Evolutionary conservation across 1,139 yeast genomes (phyloP), one percentile per base, ranked within the genome.

Genomic region (Saccharomyces hybrid): DNA sequence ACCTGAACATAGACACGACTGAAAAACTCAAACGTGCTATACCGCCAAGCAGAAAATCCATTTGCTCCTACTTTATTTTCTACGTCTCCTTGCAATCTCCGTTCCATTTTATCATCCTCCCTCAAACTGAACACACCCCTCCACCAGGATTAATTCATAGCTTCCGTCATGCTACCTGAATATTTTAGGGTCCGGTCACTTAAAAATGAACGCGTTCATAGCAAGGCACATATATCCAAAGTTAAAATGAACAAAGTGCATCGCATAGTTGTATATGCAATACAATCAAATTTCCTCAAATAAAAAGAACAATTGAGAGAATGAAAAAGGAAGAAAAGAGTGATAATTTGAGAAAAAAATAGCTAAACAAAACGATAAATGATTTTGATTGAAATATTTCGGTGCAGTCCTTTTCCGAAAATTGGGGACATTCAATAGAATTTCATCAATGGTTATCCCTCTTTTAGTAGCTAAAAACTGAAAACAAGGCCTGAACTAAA

Each of bases 11-110:
- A 47, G 46, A 20, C 47, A 42, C 34, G 51, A 34, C 34, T 57
- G 62, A 62, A 62, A 60, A 59, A 62, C 65, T 62, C 63, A 58
- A 52, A 46, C 44, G 28, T 48, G 46, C 47, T 46, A 50, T 53
- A 28, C 49, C 42, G 59, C 56, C 38, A 32, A 32, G 38, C 38
- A 14, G 38, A 32, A 32, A 32, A 29, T n/a, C 38, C 38, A 32
- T n/a, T 7, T 7, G 16, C 8, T n/a, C 16, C 38, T 14, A n/a
- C n/a, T 32, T 32, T 32, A 32, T 32, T 14, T 32, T 7, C 8
- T 32, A 32, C 16, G 8, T n/a, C 38, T 32, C 38, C 38, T 13
- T 32, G 38, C 6, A 32, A n/a, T 14, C 16, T 32, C 8, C 16
- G 14, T 5, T 32, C 8, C 38, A n/a, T 32, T 32, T 14, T 14